phyloP scores from a whole-genome alignment of 1,284 basidiomycete genomes.

The Phylloboletellus chloephorus region DNA sequence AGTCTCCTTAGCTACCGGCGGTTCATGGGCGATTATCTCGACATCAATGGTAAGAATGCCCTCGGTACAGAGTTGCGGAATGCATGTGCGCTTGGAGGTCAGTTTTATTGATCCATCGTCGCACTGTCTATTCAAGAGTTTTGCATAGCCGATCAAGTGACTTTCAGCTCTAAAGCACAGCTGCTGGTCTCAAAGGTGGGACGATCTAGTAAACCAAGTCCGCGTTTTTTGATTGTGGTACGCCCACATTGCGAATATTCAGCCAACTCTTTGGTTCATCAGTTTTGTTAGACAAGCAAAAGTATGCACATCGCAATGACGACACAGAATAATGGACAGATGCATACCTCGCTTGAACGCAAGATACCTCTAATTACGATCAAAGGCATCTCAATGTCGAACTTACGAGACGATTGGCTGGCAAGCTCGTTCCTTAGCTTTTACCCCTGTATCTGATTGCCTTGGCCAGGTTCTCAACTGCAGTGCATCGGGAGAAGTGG shows the following conservation, averaged over 20 bases:
- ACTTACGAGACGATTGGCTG: slow-evolving; percentile 92
- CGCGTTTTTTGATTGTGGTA: slow-evolving; percentile 87
- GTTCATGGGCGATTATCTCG: slow-evolving; percentile 96
- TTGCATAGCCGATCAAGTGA: slow-evolving; percentile 61
- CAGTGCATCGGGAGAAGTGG: slow-evolving; percentile 84
- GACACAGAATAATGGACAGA: slow-evolving; percentile 60
- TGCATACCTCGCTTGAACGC: slow-evolving; percentile 68
- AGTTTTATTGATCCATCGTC: slow-evolving; percentile 28
- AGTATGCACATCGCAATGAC: slow-evolving; percentile 82
- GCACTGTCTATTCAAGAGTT: slow-evolving; percentile 3
- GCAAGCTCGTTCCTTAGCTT: slow-evolving; percentile 39
- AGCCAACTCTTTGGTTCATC: slow-evolving; percentile 4
- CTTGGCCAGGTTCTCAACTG: slow-evolving; percentile 58
- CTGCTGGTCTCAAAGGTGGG: slow-evolving; percentile 83
- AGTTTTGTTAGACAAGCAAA: slow-evolving; percentile 69
- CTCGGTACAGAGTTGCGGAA: slow-evolving; percentile 76
- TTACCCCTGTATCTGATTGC: background rate
- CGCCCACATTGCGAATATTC: slow-evolving; percentile 32
- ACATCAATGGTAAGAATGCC: slow-evolving; percentile 77
- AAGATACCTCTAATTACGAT: slow-evolving; percentile 90
- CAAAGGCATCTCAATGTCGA: slow-evolving; percentile 81
- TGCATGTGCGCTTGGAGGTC: slow-evolving; percentile 73
- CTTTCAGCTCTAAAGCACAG: slow-evolving; percentile 84
- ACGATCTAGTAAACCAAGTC: slow-evolving; percentile 89
- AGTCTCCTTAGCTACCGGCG: slow-evolving; percentile 92